These are phyloP conservation scores for Botrytis tulipae DNA, from an alignment of 2,329 filamentous ascomycete genomes.

Conservation along the genomic window DNA sequence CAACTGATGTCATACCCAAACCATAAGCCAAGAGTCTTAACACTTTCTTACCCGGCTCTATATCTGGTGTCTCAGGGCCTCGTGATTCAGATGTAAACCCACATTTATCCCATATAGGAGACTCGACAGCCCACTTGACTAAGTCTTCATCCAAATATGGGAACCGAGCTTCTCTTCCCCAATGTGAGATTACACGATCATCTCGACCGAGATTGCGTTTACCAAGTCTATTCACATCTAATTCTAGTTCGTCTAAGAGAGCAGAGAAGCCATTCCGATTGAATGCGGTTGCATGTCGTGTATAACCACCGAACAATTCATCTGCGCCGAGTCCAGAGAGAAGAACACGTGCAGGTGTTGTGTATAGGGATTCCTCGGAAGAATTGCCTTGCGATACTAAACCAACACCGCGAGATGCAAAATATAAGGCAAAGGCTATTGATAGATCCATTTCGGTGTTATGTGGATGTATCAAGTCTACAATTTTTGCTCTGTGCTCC, in stretches of 20 bases:
- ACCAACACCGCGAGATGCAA: conserved; percentile 74
- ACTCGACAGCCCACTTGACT: conserved; percentile 73
- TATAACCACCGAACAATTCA: conserved; percentile 93
- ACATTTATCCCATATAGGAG: conserved; percentile 81
- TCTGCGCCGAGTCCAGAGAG: conserved; percentile 93
- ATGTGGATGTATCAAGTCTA: conserved; percentile 82
- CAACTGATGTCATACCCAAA: conserved; percentile 68
- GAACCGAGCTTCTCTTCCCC: conserved; percentile 84
- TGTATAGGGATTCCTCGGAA: conserved; percentile 46
- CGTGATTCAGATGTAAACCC: conserved; percentile 60
- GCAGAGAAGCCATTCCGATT: conserved; percentile 64
- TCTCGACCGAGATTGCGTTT: conserved; percentile 94
- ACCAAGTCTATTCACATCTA: conserved; percentile 82
- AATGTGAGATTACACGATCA: conserved; percentile 85
- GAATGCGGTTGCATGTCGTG: conserved; percentile 77
- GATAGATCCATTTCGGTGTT: conserved; percentile 99
- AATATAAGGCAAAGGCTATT: conserved; percentile 91
- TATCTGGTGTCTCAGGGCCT: conserved; percentile 36
- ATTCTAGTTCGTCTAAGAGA: conserved; percentile 75
- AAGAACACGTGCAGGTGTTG: conserved; percentile 74
- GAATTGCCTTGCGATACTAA: conserved; percentile 30
- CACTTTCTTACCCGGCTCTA: conserved; percentile 80
- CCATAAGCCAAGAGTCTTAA: conserved; percentile 73
- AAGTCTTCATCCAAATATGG: conserved; percentile 87
- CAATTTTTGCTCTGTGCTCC: conserved; percentile 65